phyloP scores from a whole-genome alignment of 2,329 filamentous ascomycete species.

The Pseudogymnoascus sp. region DNA sequence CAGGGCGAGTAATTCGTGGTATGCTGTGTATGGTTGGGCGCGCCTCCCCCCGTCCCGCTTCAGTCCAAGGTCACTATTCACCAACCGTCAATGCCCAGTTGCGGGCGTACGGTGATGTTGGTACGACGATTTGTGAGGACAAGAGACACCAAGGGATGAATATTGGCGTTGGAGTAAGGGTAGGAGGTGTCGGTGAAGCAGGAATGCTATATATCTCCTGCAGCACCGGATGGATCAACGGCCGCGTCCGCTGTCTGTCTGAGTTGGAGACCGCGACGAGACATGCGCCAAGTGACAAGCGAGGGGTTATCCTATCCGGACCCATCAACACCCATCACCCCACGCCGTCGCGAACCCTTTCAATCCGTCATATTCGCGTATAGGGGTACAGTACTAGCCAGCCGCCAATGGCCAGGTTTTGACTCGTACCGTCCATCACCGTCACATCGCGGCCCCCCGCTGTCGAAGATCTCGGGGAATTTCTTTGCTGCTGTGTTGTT shows the following conservation, averaged over 20 bases:
- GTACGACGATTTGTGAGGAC: neutral
- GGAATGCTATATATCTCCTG: neutral
- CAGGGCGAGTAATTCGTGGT: neutral
- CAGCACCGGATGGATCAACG: neutral
- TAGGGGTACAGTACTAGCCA: neutral
- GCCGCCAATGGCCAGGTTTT: neutral
- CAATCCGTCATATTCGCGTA: neutral
- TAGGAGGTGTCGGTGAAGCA: neutral
- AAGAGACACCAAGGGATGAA: neutral
- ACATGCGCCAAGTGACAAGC: neutral
- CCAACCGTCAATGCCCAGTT: neutral
- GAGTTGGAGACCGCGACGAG: neutral
- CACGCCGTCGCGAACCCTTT: neutral
- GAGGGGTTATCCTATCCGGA: neutral
- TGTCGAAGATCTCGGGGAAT: neutral
- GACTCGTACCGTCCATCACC: neutral
- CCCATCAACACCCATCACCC: neutral
- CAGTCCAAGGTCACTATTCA: neutral
- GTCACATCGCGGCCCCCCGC: neutral
- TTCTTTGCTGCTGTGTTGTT: neutral
- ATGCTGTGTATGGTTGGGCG: neutral
- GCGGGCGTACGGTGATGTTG: neutral
- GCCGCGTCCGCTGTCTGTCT: neutral
- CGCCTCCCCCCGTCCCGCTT: neutral
- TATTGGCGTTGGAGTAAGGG: neutral